phyloP scores from a whole-genome alignment of 495 filamentous ascomycete genomes.

The Penicillium crystallinum region DNA sequence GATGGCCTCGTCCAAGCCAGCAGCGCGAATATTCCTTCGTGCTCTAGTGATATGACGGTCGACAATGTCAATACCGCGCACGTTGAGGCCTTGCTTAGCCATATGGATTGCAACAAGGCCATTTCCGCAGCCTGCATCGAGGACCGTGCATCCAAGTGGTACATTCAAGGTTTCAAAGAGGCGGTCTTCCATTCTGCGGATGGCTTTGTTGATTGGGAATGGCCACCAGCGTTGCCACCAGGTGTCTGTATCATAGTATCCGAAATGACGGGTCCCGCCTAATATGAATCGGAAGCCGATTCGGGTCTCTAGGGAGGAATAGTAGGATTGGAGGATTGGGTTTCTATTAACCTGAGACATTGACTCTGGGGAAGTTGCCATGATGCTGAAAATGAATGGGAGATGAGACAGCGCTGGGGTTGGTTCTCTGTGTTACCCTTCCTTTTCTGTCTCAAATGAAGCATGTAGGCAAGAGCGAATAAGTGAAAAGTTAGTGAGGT shows the following conservation, averaged over 20 bases:
- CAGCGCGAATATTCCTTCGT: neutral
- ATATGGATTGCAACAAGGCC: neutral
- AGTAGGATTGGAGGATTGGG: conserved; percentile 37
- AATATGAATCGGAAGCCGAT: conserved; percentile 47
- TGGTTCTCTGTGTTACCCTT: no score
- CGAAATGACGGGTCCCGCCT: conserved; percentile 49
- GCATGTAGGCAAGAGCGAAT: no score
- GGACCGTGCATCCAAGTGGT: neutral
- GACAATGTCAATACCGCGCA: neutral
- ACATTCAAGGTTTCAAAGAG: neutral
- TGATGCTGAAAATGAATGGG: neutral
- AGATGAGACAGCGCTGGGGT: no score
- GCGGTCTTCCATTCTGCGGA: conserved; percentile 41
- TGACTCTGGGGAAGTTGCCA: no score
- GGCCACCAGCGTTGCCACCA: conserved; percentile 32
- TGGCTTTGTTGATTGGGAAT: conserved; percentile 36
- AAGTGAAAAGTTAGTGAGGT: no score
- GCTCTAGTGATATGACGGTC: neutral
- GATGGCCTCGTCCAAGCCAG: neutral
- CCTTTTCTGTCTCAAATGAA: no score
- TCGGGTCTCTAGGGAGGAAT: conserved; percentile 43
- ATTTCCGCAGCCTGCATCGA: neutral
- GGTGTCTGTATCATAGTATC: conserved; percentile 41
- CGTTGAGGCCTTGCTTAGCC: neutral
- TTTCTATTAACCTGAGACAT: conserved; percentile 19